Evolutionary conservation across 345 rosid genomes (phyloP), one percentile per base, ranked within the genome.

Genomic region (Conringia planisiliqua): DNA sequence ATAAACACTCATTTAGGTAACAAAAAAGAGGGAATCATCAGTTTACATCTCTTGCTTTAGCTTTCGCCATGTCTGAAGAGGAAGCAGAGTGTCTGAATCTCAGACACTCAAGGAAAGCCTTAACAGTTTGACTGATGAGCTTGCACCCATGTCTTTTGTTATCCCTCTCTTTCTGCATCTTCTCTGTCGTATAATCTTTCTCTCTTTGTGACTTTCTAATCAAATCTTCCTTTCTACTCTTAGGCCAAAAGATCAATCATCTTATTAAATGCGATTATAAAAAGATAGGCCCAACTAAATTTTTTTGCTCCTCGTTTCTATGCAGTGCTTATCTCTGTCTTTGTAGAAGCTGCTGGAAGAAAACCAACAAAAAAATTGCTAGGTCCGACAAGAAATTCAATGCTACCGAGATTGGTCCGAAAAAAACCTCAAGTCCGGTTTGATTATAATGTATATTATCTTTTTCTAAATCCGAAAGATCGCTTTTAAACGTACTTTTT

Each of bases 21-120:
- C 11, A 10, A n/a, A 46, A 44, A 14, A 73, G 29, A 32, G 14
- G 55, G 20, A 57, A 36, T 3, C 38, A 39, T 67, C 27, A 68
- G 47, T 38, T 60, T 68, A 74, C 54, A 17, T 27, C 26, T 66
- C 52, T 74, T 60, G 67, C 27, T 59, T 51, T 68, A 11, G 55
- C n/a, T 75, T 68, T 60, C 11, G 17, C 65, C 65, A 5, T 62
- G 58, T 52, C 32, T 33, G 74, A 61, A 67, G 78, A 66, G 13
- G 79, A 74, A 17, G 72, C 61, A 3, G 79, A 69, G 42, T 24
- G 70, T 62, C 59, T 69, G 50, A 76, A 8, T 1, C 6, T 68
- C 9, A 76, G 50, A 61, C 79, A 62, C 10, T 24, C 29, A 14
- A 76, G 32, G 24, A 68, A 61, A 68, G 51, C 57, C 43, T 32